Percentiles rank a stretch among this genome's conserved stretches.
Conservation (phyloP, 805 yeast genomes). For the Sungouiella blattae region DNA sequence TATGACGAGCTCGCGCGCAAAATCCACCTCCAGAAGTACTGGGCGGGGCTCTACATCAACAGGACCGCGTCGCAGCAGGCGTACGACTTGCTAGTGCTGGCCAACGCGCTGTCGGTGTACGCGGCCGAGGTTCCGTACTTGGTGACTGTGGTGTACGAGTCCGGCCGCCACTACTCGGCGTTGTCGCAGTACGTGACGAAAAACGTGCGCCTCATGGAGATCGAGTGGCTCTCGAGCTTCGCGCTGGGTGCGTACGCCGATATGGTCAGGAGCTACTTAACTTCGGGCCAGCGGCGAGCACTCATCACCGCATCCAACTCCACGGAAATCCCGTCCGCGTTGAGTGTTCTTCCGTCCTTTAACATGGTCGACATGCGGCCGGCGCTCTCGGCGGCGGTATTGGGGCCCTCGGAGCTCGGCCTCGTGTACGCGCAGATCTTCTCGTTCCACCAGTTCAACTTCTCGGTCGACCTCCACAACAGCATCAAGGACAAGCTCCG, state of each 20-base stretch:
- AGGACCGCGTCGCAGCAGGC: slow-evolving; percentile 24
- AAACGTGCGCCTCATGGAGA: slow-evolving; percentile 16
- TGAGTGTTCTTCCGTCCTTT: slow-evolving; percentile 22
- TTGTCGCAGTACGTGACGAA: slow-evolving; percentile 32
- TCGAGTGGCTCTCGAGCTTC: slow-evolving; percentile 21
- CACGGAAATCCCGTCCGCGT: slow-evolving; percentile 12
- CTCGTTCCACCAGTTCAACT: slow-evolving; percentile 34
- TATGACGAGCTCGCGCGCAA: slow-evolving; percentile 16
- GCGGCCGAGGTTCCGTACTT: slow-evolving; percentile 16
- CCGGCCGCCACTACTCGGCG: slow-evolving; percentile 30
- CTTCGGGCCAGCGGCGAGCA: slow-evolving; percentile 11
- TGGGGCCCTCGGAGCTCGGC: slow-evolving; percentile 34
- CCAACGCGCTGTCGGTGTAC: slow-evolving; percentile 10
- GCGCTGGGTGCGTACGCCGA: slow-evolving; percentile 19
- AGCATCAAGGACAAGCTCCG: slow-evolving; percentile 18
- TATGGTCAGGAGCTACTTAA: slow-evolving; percentile 12
- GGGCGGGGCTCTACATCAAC: slow-evolving; percentile 26
- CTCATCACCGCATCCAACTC: slow-evolving; percentile 8
- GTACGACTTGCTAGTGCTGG: slow-evolving; percentile 14
- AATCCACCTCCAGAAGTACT: slow-evolving; percentile 28
- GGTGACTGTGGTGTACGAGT: slow-evolving; percentile 21
- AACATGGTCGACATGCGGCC: slow-evolving; percentile 21
- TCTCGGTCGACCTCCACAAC: slow-evolving; percentile 24
- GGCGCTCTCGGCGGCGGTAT: slow-evolving; percentile 16
- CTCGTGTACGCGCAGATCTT: slow-evolving; percentile 30